A percentile compares a stretch with the other conserved stretches of the same genome.
phyloP scores from a whole-genome alignment of 805 yeast genomes.

The Zygosaccharomyces rouxii region DNA sequence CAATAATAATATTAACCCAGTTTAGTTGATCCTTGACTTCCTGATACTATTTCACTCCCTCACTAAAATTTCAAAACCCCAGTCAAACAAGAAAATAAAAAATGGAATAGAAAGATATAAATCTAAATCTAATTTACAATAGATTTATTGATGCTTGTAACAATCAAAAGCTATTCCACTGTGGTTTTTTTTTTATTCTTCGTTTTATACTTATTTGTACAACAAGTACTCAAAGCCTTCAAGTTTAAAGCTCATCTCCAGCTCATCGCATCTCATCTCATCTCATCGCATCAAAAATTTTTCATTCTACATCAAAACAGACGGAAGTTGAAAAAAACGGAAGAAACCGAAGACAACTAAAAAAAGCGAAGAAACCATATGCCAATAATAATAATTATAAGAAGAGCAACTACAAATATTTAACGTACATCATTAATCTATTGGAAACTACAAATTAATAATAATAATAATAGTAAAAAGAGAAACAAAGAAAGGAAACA shows the following conservation, averaged over 20 bases:
- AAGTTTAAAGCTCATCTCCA: slow-evolving; percentile 21
- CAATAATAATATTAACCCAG: background rate
- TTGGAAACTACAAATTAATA: background rate
- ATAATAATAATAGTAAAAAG: background rate
- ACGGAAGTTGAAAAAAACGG: slow-evolving; percentile 4
- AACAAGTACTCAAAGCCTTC: background rate
- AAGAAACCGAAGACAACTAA: background rate
- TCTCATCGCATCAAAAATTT: slow-evolving; percentile 13
- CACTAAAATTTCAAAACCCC: background rate
- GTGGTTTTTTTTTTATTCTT: background rate
- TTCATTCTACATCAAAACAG: slow-evolving; percentile 5
- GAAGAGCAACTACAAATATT: background rate
- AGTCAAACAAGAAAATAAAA: background rate
- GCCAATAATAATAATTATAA: background rate
- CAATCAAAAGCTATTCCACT: background rate
- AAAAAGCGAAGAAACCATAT: background rate
- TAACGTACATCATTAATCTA: slow-evolving; percentile 2
- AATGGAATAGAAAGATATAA: background rate
- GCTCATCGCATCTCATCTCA: slow-evolving; percentile 29
- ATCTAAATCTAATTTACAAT: background rate
- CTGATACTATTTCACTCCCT: background rate
- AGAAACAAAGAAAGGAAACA: background rate
- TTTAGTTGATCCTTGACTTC: background rate
- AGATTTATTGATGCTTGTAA: background rate
- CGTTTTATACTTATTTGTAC: background rate